These are phyloP conservation scores for Debaryomyces prosopidis DNA, from an alignment of 805 yeast genomes.

Conservation along the genomic window DNA sequence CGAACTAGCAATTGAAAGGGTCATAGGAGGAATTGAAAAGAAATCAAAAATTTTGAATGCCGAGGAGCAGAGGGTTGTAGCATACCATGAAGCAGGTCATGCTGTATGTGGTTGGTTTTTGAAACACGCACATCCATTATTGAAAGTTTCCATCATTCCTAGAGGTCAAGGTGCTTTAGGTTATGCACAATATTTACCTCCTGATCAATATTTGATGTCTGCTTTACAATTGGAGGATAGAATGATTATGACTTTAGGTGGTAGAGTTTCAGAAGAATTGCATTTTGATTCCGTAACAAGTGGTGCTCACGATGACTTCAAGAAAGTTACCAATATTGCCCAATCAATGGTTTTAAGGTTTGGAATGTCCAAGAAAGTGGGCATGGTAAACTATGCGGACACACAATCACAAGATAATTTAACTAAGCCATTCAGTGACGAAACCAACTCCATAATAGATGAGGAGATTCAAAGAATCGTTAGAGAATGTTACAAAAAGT, in stretches of 20 bases:
- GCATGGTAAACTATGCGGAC: slow-evolving; percentile 77
- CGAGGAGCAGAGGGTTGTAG: slow-evolving; percentile 87
- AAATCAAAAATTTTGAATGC: slow-evolving; percentile 80
- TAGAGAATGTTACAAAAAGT: slow-evolving; percentile 68
- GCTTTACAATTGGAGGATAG: slow-evolving; percentile 80
- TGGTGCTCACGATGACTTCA: slow-evolving; percentile 96
- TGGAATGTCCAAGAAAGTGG: slow-evolving; percentile 89
- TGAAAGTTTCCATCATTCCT: slow-evolving; percentile 95
- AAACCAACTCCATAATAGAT: slow-evolving; percentile 80
- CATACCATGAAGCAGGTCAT: slow-evolving; percentile 98
- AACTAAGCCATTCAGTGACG: slow-evolving; percentile 88
- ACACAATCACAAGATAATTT: slow-evolving; percentile 64
- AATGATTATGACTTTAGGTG: slow-evolving; percentile 97
- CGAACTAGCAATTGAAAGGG: slow-evolving; percentile 96
- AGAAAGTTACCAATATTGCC: slow-evolving; percentile 93
- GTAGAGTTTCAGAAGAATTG: slow-evolving; percentile 93
- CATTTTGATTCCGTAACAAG: slow-evolving; percentile 90
- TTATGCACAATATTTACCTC: slow-evolving; percentile 95
- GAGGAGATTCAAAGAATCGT: slow-evolving; percentile 79
- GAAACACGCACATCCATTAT: slow-evolving; percentile 86
- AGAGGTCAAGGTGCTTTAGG: slow-evolving; percentile 97
- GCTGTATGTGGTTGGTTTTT: slow-evolving; percentile 98
- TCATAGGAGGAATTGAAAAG: slow-evolving; percentile 93
- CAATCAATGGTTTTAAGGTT: slow-evolving; percentile 86
- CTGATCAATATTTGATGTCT: slow-evolving; percentile 79